Conservation (phyloP, 176 grass and related monocot genomes). For the Zoysia pacifica region DNA sequence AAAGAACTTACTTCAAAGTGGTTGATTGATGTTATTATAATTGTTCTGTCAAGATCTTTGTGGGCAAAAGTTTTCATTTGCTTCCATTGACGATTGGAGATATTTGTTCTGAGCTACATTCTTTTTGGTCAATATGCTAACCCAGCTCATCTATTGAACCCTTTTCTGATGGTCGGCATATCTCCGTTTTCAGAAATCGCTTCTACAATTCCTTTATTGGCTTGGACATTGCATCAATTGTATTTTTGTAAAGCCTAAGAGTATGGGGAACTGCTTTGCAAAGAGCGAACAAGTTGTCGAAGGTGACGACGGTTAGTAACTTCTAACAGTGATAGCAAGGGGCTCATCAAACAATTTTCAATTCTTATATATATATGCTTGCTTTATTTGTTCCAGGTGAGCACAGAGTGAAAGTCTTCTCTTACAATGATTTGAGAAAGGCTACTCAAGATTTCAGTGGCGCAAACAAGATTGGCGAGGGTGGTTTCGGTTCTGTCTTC, state of each 20-base stretch:
- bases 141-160: background rate
- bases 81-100: background rate
- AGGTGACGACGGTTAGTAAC: constrained; percentile 42
- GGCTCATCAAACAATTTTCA: background rate
- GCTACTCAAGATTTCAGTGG: constrained; percentile 69
- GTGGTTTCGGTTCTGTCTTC: constrained; percentile 88
- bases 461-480: constrained; percentile 86
- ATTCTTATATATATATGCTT: constrained; percentile 17
- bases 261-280: constrained; percentile 48
- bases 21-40: background rate
- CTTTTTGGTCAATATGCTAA: background rate
- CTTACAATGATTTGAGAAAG: constrained; percentile 79
- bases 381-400: constrained; percentile 44
- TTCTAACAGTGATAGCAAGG: background rate
- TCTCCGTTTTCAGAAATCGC: constrained; percentile 28
- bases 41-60: background rate
- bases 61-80: background rate
- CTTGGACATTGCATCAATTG: background rate
- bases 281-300: constrained; percentile 7
- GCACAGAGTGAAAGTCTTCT: constrained; percentile 60
- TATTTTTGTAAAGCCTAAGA: background rate
- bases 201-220: background rate
- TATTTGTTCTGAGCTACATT: background rate
- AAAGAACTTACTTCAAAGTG: background rate
- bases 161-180: background rate